Percentiles rank a stretch among this genome's conserved stretches.
Conservation (phyloP, 768 basidiomycete genomes). For the Antrodiella citrinella region DNA sequence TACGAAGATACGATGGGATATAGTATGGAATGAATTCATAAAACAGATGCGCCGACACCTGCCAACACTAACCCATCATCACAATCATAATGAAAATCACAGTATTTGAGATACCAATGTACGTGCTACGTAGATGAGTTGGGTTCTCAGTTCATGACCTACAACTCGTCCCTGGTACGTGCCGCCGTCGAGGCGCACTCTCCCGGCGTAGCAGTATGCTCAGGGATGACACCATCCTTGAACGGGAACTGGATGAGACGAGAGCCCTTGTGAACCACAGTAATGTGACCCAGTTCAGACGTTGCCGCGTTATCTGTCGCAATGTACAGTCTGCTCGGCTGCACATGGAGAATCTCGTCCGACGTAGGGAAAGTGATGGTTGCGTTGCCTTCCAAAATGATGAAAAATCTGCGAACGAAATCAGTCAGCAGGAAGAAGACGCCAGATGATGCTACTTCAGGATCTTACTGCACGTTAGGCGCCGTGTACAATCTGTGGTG, state of each 20-base stretch:
- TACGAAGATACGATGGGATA: too few relatives aligned
- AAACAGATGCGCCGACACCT: too few relatives aligned
- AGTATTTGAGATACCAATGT: too few relatives aligned
- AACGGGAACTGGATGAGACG: conserved; percentile 3
- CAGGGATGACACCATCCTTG: conserved; percentile 2
- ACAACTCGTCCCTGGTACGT: conserved; percentile 1
- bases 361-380: conserved; percentile 6
- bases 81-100: too few relatives aligned
- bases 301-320: conserved; percentile 5
- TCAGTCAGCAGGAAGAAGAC: too few relatives aligned
- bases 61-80: too few relatives aligned
- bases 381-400: conserved; percentile 3
- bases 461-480: too few relatives aligned
- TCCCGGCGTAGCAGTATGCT: background rate
- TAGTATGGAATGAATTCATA: too few relatives aligned
- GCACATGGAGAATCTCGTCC: conserved; percentile 1
- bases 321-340: background rate
- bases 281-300: conserved; percentile 4
- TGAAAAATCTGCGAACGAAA: background rate
- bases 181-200: background rate
- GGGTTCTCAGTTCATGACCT: too few relatives aligned
- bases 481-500: too few relatives aligned
- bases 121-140: too few relatives aligned
- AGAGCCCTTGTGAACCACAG: conserved; percentile 1
- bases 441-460: too few relatives aligned